A percentile compares a stretch with the other conserved stretches of the same genome.
Evolutionary conservation across 495 filamentous ascomycete species (phyloP).

Genomic region (Chlorociboria aeruginascens): DNA sequence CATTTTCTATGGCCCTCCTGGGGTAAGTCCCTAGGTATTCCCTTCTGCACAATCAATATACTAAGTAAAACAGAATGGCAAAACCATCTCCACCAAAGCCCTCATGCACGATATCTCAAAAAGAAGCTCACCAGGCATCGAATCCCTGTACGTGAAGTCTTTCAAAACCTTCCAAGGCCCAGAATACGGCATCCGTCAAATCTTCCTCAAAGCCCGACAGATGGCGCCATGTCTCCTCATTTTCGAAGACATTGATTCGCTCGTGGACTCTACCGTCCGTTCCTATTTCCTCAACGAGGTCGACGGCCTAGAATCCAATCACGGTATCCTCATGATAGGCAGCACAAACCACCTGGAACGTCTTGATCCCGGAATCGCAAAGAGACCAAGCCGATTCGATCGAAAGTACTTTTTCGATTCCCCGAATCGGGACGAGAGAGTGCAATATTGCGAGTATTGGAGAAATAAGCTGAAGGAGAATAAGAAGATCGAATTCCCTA

Average conservation of each 20-base stretch:
- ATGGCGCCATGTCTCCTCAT: slow-evolving; percentile 40
- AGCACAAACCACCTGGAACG: slow-evolving; percentile 49
- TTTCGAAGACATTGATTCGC: slow-evolving; percentile 57
- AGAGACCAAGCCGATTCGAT: slow-evolving; percentile 53
- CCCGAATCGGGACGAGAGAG: slow-evolving; percentile 38
- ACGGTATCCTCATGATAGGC: slow-evolving; percentile 55
- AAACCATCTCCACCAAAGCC: slow-evolving; percentile 59
- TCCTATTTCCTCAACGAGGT: slow-evolving; percentile 63
- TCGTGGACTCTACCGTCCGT: slow-evolving; percentile 39
- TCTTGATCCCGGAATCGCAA: slow-evolving; percentile 50
- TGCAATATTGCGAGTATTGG: slow-evolving; percentile 47
- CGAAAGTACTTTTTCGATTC: slow-evolving; percentile 50
- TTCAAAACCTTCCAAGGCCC: slow-evolving; percentile 28
- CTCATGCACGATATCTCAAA: slow-evolving; percentile 45
- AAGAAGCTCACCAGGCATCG: slow-evolving; percentile 23
- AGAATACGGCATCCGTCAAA: slow-evolving; percentile 30
- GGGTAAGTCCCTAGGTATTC: slow-evolving; percentile 17
- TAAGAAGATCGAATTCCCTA: slow-evolving; percentile 42
- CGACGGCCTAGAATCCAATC: slow-evolving; percentile 54
- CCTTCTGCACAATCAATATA: neutral
- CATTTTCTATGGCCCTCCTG: slow-evolving; percentile 47
- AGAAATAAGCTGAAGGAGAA: slow-evolving; percentile 42
- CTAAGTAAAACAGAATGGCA: slow-evolving; percentile 36
- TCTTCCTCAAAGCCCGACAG: slow-evolving; percentile 39
- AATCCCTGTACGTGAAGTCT: slow-evolving; percentile 44